Base-by-base conservation (phyloP, 331 rosid genomes). In the Dryas integrifolia region DNA sequence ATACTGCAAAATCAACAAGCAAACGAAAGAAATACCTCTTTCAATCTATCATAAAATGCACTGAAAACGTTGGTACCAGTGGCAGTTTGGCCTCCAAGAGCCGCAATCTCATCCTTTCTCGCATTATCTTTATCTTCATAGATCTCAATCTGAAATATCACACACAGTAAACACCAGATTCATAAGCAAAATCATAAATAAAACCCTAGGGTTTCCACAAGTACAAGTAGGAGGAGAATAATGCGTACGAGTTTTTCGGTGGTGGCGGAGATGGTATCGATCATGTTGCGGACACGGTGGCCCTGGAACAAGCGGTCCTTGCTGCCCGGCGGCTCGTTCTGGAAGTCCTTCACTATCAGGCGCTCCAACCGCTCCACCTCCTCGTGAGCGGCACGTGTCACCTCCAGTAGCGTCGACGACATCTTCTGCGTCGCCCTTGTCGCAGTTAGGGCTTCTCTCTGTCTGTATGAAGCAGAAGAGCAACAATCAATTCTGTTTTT, bases 71-170 rank as follows among this genome's bases (percentile, higher is more conserved):
- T 89, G 50, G 84, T 85, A 70, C 96, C 98, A 0, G 90, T 78
- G 6, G 96, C 91, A 46, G 97, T 94, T 85, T 91, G 98, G n/a
- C 97, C 98, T 52, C 98, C 98, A 9, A 94, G 85, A 35, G 97
- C 96, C 14, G 96, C 96, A 85, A 94, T 89, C 85, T 94, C 98
- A 76, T 91, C 98, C 86, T 88, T 91, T 86, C 98, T 86, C 1
- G 97, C 96, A 83, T 15, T 82, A 76, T 91, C 98, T 48, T 82
- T 85, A 65, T 94, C 98, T 53, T 88, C 97, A 40, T 94, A 91
- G 59, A 86, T 83, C 74, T 87, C 96, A 84, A 86, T 79, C 98
- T 89, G 80, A 75, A 79, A 62, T 2, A 7, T 58, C 24, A 46
- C 49, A 72, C 16, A 67, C 39, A 59, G 9, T n/a, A 57, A 49